Percentiles rank a stretch among this genome's conserved stretches.
phyloP scores from a whole-genome alignment of 129 eudicot genomes.

The Centella asiatica region DNA sequence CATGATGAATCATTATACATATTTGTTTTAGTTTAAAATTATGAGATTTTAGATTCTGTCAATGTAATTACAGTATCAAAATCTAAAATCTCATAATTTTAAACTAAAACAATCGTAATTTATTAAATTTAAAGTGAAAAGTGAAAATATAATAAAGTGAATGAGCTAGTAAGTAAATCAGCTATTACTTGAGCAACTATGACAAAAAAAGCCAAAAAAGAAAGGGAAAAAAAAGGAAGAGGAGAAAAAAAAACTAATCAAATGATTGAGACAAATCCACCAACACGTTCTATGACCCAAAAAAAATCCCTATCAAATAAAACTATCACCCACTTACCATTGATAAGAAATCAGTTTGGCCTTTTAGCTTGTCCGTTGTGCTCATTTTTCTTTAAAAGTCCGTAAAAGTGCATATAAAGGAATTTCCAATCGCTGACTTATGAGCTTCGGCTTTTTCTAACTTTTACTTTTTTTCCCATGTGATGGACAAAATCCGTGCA shows the following conservation, averaged over 20 bases:
- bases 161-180: no score
- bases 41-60: no score
- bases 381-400: not conserved
- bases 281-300: not conserved
- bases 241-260: not conserved
- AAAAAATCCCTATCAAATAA: not conserved
- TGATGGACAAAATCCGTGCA: conserved; percentile 13
- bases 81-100: no score
- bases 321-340: not conserved
- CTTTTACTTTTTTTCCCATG: conserved; percentile 3
- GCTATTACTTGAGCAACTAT: no score
- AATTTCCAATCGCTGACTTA: conserved; percentile 43
- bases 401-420: conserved; percentile 8
- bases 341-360: not conserved
- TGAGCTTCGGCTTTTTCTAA: conserved; percentile 5
- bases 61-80: no score
- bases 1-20: no score
- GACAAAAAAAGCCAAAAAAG: no score
- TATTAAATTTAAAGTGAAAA: no score
- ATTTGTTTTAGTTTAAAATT: no score
- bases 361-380: not conserved
- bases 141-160: no score
- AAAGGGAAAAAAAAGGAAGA: no score
- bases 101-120: no score
- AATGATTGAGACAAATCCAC: not conserved